Conservation (phyloP, 805 yeast species). For the Starmerella riodocensis region DNA sequence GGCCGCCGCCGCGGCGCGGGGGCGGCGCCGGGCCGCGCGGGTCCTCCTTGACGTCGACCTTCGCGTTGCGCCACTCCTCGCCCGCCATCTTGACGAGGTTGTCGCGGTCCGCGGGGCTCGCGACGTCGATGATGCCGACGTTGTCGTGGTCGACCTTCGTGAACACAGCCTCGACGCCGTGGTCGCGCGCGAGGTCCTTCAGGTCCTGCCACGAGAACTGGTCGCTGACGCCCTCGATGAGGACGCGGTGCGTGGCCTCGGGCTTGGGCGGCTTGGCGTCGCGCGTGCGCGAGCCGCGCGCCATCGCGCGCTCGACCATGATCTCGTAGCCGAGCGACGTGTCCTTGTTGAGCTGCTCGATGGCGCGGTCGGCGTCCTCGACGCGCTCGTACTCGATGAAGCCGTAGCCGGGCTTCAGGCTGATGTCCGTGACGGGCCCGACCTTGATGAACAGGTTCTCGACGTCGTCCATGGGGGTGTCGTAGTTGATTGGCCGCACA, state of each 20-base stretch:
- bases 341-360: slow-evolving; percentile 37
- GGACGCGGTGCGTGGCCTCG: slow-evolving; percentile 21
- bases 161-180: slow-evolving; percentile 29
- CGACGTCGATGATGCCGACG: slow-evolving; percentile 66
- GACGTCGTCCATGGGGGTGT: slow-evolving; percentile 31
- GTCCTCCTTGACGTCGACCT: slow-evolving; percentile 63
- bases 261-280: slow-evolving; percentile 19
- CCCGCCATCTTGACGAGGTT: slow-evolving; percentile 73
- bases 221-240: slow-evolving; percentile 14
- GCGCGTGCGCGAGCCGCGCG: slow-evolving; percentile 22
- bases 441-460: slow-evolving; percentile 35
- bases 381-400: slow-evolving; percentile 51
- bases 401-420: slow-evolving; percentile 48
- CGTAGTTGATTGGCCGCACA: slow-evolving; percentile 22
- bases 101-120: slow-evolving; percentile 83
- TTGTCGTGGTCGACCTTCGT: slow-evolving; percentile 29
- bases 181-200: slow-evolving; percentile 52
- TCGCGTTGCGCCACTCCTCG: slow-evolving; percentile 55
- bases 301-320: slow-evolving; percentile 27
- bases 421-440: slow-evolving; percentile 45
- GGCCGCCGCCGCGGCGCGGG: slow-evolving; percentile 31
- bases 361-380: slow-evolving; percentile 50
- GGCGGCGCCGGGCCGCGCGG: slow-evolving; percentile 33
- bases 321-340: slow-evolving; percentile 28
- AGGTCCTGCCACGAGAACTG: slow-evolving; percentile 44